Conservation (phyloP, 352 stramenopile genomes). For the Phytophthora pluvialis region DNA sequence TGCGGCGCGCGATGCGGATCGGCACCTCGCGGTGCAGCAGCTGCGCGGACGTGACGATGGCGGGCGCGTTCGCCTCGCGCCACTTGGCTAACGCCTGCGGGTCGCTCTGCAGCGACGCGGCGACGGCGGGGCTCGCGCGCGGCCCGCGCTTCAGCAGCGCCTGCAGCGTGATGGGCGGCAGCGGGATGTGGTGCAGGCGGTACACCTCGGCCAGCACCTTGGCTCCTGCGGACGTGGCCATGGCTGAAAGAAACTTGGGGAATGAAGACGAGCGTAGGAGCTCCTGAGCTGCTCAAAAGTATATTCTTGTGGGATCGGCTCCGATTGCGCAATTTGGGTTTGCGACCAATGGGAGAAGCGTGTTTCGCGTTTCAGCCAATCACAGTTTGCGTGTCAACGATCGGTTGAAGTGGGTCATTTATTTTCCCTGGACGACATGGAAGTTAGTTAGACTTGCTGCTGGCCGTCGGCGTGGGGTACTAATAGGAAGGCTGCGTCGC, state of each 20-base stretch:
- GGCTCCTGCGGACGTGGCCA: constrained; percentile 48
- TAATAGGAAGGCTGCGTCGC: constrained; percentile 1
- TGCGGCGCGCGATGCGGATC: constrained; percentile 80
- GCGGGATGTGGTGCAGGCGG: constrained; percentile 80
- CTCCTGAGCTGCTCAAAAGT: neutral
- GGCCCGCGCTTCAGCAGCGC: constrained; percentile 75
- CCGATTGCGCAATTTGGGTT: neutral
- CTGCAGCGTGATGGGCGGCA: constrained; percentile 83
- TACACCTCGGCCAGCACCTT: constrained; percentile 85
- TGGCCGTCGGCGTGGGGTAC: neutral
- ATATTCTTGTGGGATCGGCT: too few species aligned
- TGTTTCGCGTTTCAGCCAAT: neutral
- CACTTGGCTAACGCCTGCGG: constrained; percentile 57
- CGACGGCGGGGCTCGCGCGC: constrained; percentile 48
- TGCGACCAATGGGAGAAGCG: neutral
- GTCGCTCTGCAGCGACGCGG: constrained; percentile 59
- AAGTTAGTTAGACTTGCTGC: neutral
- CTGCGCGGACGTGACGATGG: constrained; percentile 83
- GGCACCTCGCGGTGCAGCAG: constrained; percentile 80
- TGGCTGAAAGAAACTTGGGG: constrained; percentile 21
- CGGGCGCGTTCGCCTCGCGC: constrained; percentile 68
- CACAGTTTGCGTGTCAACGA: neutral
- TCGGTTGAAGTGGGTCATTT: constrained; percentile 7
- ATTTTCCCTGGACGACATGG: too few species aligned
- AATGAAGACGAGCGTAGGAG: constrained; percentile 6